Percentiles rank a stretch among this genome's conserved stretches.
phyloP scores from a whole-genome alignment of 306 rosid genomes.

The Quercus glauca region DNA sequence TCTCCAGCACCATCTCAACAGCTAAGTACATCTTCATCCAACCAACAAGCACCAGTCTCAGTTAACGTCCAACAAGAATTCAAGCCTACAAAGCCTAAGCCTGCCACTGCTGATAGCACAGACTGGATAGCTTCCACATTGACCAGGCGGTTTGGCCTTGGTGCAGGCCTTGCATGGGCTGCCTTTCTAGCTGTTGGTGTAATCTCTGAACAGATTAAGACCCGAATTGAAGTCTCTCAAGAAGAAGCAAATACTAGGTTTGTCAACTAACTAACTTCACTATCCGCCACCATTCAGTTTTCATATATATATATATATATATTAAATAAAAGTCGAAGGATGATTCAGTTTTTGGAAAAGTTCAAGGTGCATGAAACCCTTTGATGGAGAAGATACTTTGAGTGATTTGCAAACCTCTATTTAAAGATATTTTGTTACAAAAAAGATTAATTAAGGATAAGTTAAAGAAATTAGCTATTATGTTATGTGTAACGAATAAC shows the following conservation, averaged over 20 bases:
- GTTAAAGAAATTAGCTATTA: no score
- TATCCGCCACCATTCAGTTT: background rate
- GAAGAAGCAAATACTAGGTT: conserved; percentile 84
- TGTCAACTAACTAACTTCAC: background rate
- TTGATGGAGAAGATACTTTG: no score
- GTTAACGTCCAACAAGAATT: conserved; percentile 36
- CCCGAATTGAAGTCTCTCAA: conserved; percentile 88
- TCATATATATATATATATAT: no score
- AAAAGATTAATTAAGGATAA: no score
- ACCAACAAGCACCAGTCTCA: conserved; percentile 38
- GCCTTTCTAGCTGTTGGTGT: conserved; percentile 81
- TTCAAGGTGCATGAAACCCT: no score
- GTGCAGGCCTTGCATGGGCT: conserved; percentile 98
- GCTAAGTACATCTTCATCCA: conserved; percentile 35
- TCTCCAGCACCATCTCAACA: conserved; percentile 40
- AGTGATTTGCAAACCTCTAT: no score
- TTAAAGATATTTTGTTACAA: no score
- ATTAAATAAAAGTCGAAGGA: no score
- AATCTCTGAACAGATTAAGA: conserved; percentile 89
- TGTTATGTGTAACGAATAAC: no score
- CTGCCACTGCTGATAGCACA: conserved; percentile 57
- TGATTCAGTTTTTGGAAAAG: no score
- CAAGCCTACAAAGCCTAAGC: conserved; percentile 35
- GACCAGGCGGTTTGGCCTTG: conserved; percentile 85
- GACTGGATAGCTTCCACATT: conserved; percentile 86